phyloP scores from a whole-genome alignment of 805 yeast genomes.

The Saturnispora bothae region DNA sequence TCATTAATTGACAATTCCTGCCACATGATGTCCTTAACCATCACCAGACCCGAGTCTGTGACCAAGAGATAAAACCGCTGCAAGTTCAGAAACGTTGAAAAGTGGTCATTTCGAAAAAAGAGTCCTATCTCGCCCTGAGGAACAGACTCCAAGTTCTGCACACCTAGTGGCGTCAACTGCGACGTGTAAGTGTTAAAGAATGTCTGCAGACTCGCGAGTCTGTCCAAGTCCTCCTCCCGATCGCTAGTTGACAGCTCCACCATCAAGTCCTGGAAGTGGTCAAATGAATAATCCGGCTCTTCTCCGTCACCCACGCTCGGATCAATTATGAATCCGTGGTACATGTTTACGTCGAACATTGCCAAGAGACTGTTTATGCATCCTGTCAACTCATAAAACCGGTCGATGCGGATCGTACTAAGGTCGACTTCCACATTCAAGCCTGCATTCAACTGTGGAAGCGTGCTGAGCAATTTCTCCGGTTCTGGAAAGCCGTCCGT shows the following conservation, averaged over 20 bases:
- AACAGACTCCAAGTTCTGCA: conserved; percentile 30
- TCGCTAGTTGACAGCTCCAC: conserved; percentile 15
- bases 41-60: conserved; percentile 59
- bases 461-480: conserved; percentile 1
- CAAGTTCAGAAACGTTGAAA: conserved; percentile 46
- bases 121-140: conserved; percentile 48
- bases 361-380: conserved; percentile 17
- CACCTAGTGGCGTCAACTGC: conserved; percentile 67
- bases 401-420: conserved; percentile 26
- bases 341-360: conserved; percentile 30
- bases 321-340: conserved; percentile 58
- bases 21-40: conserved; percentile 58
- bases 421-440: conserved; percentile 63
- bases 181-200: conserved; percentile 57
- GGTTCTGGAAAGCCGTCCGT: neutral
- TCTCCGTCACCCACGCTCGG: neutral
- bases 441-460: conserved; percentile 41
- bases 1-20: conserved; percentile 61
- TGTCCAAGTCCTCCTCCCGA: neutral
- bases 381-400: conserved; percentile 15
- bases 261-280: conserved; percentile 23
- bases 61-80: conserved; percentile 51
- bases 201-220: conserved; percentile 5
- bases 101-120: conserved; percentile 85
- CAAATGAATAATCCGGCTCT: conserved; percentile 14